These are phyloP conservation scores for Hypoxylon subgilvum DNA, from an alignment of 495 filamentous ascomycete genomes.

Conservation along the genomic window DNA sequence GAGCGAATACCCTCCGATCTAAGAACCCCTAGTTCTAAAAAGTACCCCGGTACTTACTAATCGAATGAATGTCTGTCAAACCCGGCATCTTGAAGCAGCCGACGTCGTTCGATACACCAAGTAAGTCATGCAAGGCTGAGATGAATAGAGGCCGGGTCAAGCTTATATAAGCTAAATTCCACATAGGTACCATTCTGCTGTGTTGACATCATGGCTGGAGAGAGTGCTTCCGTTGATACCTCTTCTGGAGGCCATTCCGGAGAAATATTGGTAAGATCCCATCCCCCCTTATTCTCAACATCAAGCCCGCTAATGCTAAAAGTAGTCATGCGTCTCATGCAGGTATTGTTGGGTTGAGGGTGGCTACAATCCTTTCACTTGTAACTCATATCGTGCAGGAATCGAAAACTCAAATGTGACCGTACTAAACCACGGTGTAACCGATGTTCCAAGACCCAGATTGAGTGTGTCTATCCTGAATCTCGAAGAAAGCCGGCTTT, in stretches of 20 bases:
- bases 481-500: constrained; percentile 84
- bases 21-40: too few relatives aligned
- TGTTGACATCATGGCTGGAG: constrained; percentile 30
- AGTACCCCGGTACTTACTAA: too few relatives aligned
- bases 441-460: constrained; percentile 71
- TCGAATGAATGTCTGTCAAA: too few relatives aligned
- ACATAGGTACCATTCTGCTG: too few relatives aligned
- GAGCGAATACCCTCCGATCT: too few relatives aligned
- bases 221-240: constrained; percentile 19
- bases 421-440: constrained; percentile 71
- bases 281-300: constrained; percentile 3
- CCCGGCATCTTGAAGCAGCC: too few relatives aligned
- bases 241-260: constrained; percentile 13
- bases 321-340: constrained; percentile 50
- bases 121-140: too few relatives aligned
- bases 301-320: constrained; percentile 15
- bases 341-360: constrained; percentile 46
- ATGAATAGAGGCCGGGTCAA: too few relatives aligned
- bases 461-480: constrained; percentile 82
- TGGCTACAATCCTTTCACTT: not conserved
- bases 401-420: constrained; percentile 71
- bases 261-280: constrained; percentile 36
- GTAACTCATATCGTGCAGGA: constrained; percentile 57
- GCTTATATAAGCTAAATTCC: too few relatives aligned
- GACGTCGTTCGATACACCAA: too few relatives aligned